These are phyloP conservation scores for Blastobotrys apis DNA, from an alignment of 1,139 yeast genomes.

Conservation along the genomic window DNA sequence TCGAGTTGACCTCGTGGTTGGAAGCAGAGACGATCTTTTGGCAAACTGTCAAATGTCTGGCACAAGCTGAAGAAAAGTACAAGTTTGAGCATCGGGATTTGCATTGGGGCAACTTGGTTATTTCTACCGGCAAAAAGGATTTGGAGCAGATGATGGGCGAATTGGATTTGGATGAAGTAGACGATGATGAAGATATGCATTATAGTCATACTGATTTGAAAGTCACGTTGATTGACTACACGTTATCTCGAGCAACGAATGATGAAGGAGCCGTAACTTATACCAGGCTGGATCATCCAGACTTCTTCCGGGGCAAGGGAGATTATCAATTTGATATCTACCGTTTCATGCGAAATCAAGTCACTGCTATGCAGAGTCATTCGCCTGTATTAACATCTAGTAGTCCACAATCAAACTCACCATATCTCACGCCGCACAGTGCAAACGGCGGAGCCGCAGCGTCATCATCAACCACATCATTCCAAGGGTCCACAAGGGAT, in stretches of 20 bases:
- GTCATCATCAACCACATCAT: not conserved
- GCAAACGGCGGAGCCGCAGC: no score
- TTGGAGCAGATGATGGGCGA: slow-evolving; percentile 12
- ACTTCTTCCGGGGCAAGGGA: slow-evolving; percentile 48
- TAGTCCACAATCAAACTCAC: slow-evolving; percentile 10
- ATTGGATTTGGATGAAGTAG: slow-evolving; percentile 9
- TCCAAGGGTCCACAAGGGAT: slow-evolving; percentile 6
- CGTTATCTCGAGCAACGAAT: slow-evolving; percentile 45
- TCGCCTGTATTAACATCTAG: slow-evolving; percentile 1
- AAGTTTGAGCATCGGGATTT: slow-evolving; percentile 66
- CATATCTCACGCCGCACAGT: slow-evolving; percentile 5
- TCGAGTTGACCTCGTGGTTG: slow-evolving; percentile 44
- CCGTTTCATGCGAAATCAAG: slow-evolving; percentile 41
- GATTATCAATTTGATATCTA: slow-evolving; percentile 53
- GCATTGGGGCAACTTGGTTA: slow-evolving; percentile 57
- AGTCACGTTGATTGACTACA: slow-evolving; percentile 56
- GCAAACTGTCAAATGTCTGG: slow-evolving; percentile 47
- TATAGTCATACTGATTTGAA: slow-evolving; percentile 23
- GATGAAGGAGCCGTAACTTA: slow-evolving; percentile 26
- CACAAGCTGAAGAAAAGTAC: slow-evolving; percentile 46
- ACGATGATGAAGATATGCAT: slow-evolving; percentile 16
- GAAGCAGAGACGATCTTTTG: slow-evolving; percentile 52
- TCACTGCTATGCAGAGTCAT: slow-evolving; percentile 19
- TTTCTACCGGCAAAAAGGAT: slow-evolving; percentile 18
- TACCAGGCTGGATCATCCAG: slow-evolving; percentile 45